These are phyloP conservation scores for Anthracocystis setariae DNA, from an alignment of 1,284 basidiomycete genomes.

Conservation along the genomic window DNA sequence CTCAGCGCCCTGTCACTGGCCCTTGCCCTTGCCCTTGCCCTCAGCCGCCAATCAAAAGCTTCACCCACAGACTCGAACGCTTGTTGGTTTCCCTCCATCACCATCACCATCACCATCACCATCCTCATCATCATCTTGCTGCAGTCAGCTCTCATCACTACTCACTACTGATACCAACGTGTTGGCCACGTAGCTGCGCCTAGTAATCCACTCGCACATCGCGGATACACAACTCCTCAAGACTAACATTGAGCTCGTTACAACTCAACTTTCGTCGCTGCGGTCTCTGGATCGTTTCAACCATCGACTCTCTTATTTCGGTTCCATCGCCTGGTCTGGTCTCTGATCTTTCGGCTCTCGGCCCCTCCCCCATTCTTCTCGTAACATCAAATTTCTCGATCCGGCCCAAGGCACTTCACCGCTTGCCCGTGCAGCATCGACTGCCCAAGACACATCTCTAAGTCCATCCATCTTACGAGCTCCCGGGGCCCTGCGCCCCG, in stretches of 20 bases:
- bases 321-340: not conserved
- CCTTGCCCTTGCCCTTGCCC: too few species aligned
- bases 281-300: too few species aligned
- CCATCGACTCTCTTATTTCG: not conserved
- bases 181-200: too few species aligned
- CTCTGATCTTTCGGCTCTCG: not conserved
- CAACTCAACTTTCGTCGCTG: not conserved
- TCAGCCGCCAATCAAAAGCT: too few species aligned
- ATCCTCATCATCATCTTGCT: too few species aligned
- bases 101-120: too few species aligned
- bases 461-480: conserved; percentile 22
- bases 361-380: too few species aligned
- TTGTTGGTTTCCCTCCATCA: too few species aligned
- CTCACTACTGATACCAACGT: too few species aligned
- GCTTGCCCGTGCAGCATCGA: conserved; percentile 21
- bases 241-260: not conserved
- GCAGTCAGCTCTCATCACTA: too few species aligned
- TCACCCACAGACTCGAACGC: too few species aligned
- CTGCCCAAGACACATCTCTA: conserved; percentile 17
- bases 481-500: conserved; percentile 50
- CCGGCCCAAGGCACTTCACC: not conserved
- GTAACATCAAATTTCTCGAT: not conserved
- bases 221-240: not conserved
- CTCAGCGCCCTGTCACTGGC: too few species aligned
- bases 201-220: not conserved